phyloP scores from a whole-genome alignment of 2,329 filamentous ascomycete genomes.

The Aspergillus sergii region DNA sequence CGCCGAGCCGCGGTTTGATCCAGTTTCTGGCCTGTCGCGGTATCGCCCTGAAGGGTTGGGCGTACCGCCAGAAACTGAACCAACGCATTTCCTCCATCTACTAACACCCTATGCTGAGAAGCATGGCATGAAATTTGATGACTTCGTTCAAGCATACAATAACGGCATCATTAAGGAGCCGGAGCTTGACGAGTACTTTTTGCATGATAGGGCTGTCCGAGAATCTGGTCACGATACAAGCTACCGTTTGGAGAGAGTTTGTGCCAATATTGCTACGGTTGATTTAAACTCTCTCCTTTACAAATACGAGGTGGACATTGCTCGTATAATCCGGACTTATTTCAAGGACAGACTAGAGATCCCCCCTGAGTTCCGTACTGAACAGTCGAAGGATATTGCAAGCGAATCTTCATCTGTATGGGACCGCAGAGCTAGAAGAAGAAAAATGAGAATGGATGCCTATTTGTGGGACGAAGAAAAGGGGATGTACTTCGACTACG shows the following conservation, averaged over 20 bases:
- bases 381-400: slow-evolving; percentile 65
- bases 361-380: slow-evolving; percentile 77
- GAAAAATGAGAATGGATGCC: slow-evolving; percentile 85
- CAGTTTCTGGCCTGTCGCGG: slow-evolving; percentile 75
- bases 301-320: slow-evolving; percentile 96
- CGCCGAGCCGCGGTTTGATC: slow-evolving; percentile 74
- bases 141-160: slow-evolving; percentile 92
- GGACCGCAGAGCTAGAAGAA: slow-evolving; percentile 84
- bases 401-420: slow-evolving; percentile 82
- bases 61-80: slow-evolving; percentile 89
- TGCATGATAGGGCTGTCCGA: slow-evolving; percentile 92
- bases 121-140: slow-evolving; percentile 75
- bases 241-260: slow-evolving; percentile 86
- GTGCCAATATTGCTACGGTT: slow-evolving; percentile 86
- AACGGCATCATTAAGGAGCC: slow-evolving; percentile 74
- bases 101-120: slow-evolving; percentile 82
- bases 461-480: slow-evolving; percentile 90
- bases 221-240: slow-evolving; percentile 97
- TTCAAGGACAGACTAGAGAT: slow-evolving; percentile 84
- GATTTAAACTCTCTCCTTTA: slow-evolving; percentile 93
- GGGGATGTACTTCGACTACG: slow-evolving; percentile 98
- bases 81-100: slow-evolving; percentile 82
- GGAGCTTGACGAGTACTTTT: slow-evolving; percentile 90
- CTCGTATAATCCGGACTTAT: slow-evolving; percentile 77
- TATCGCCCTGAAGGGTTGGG: slow-evolving; percentile 83